Conservation (phyloP, 768 basidiomycete species). For the Peribolospora kevripleyi region DNA sequence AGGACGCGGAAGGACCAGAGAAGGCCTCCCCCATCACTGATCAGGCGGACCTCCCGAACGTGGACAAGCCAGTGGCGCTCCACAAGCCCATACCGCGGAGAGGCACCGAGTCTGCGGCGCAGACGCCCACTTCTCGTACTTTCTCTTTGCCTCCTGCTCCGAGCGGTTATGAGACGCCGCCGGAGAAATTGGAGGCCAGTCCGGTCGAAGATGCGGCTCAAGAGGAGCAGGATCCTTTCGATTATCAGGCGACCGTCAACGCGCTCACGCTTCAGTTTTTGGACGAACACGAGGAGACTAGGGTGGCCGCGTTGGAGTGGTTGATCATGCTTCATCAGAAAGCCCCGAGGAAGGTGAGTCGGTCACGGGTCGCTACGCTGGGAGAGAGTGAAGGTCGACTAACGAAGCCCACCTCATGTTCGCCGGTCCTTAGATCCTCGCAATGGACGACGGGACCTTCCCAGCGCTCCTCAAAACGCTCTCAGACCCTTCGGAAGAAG, state of each 20-base stretch:
- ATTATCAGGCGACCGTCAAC: slow-evolving; percentile 79
- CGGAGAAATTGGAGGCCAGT: neutral
- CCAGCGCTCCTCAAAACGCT: slow-evolving; percentile 82
- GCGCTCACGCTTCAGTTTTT: slow-evolving; percentile 79
- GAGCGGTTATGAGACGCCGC: slow-evolving; percentile 1
- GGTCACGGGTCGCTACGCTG: neutral
- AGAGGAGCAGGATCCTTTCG: slow-evolving; percentile 48
- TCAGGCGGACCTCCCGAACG: neutral
- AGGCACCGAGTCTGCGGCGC: neutral
- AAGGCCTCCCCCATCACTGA: neutral
- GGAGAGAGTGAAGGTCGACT: neutral
- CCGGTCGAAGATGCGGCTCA: slow-evolving; percentile 7
- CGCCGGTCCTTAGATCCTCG: slow-evolving; percentile 39
- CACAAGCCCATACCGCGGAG: neutral
- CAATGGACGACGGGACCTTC: slow-evolving; percentile 91
- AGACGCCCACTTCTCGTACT: neutral
- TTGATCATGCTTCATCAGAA: slow-evolving; percentile 96
- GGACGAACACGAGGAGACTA: slow-evolving; percentile 87
- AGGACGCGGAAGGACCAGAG: neutral
- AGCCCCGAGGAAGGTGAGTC: slow-evolving; percentile 64
- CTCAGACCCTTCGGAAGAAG: slow-evolving; percentile 90
- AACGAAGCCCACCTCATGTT: neutral
- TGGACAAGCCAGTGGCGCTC: neutral
- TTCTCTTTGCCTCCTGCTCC: neutral
- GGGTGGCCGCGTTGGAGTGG: slow-evolving; percentile 91